Evolutionary conservation across 2,329 filamentous ascomycete genomes (phyloP).

Genomic region (Stagonosporopsis vannaccii): DNA sequence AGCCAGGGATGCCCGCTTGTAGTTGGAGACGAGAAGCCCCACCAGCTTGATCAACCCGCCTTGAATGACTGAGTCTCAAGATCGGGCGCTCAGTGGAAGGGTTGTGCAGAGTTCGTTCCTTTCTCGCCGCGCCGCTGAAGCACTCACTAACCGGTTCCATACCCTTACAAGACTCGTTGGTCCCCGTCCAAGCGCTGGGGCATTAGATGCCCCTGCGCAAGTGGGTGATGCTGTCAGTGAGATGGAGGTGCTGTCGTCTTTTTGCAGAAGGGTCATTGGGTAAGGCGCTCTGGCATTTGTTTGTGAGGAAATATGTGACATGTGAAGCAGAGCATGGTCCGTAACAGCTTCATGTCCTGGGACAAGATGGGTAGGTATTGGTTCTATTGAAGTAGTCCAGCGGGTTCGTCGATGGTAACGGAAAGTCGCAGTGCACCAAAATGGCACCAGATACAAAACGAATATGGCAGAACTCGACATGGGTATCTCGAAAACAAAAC

Average conservation of each 20-base stretch:
- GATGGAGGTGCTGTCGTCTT: neutral
- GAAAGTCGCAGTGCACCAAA: neutral
- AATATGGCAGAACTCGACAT: constrained; percentile 14
- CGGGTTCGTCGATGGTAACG: neutral
- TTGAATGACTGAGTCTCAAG: neutral
- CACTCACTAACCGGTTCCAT: too few relatives aligned
- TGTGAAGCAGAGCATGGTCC: neutral
- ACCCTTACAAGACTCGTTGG: neutral
- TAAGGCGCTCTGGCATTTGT: neutral
- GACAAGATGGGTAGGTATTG: neutral
- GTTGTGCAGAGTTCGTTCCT: neutral
- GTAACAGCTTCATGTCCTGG: neutral
- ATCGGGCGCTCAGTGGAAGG: neutral
- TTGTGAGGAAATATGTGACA: neutral
- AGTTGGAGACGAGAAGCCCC: too few relatives aligned
- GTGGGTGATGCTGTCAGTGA: too few relatives aligned
- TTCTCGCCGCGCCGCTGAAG: neutral
- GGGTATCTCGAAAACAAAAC: constrained; percentile 41
- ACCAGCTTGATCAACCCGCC: too few relatives aligned
- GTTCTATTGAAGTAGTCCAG: neutral
- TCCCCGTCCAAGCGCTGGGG: neutral
- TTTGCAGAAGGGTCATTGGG: too few relatives aligned
- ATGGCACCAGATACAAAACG: neutral
- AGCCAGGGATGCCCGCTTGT: too few relatives aligned
- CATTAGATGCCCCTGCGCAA: neutral